Evolutionary conservation across 202 grass and related monocot species (phyloP).

Genomic region (Hordeum pubiflorum): DNA sequence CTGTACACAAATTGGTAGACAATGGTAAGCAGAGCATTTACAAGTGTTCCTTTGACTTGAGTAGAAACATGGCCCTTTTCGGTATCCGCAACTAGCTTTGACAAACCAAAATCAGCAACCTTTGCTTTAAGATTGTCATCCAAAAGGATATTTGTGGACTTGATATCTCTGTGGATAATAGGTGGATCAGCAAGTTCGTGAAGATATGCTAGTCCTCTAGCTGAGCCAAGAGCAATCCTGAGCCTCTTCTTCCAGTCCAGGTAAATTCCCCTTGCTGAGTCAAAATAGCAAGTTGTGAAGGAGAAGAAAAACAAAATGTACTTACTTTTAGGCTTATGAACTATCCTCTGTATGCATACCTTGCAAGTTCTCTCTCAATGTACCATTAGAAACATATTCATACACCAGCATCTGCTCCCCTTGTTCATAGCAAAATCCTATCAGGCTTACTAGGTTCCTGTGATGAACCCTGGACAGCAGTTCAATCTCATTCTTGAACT

Average conservation of each 20-base stretch:
- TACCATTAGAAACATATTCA: slow-evolving; percentile 77
- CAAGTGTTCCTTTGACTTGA: slow-evolving; percentile 80
- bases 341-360: slow-evolving; percentile 29
- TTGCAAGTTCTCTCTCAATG: slow-evolving; percentile 69
- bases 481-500: slow-evolving; percentile 96
- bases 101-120: slow-evolving; percentile 80
- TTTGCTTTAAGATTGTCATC: slow-evolving; percentile 73
- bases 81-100: slow-evolving; percentile 49
- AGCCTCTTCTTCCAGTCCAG: slow-evolving; percentile 77
- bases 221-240: slow-evolving; percentile 62
- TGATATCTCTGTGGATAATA: slow-evolving; percentile 84
- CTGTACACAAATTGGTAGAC: not conserved
- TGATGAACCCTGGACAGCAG: slow-evolving; percentile 92
- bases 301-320: not conserved
- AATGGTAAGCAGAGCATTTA: slow-evolving; percentile 21
- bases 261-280: slow-evolving; percentile 46
- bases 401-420: slow-evolving; percentile 95
- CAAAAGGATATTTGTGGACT: slow-evolving; percentile 82
- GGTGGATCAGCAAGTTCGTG: slow-evolving; percentile 73
- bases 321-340: not conserved
- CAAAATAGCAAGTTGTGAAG: not conserved
- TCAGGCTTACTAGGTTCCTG: slow-evolving; percentile 76
- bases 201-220: slow-evolving; percentile 76
- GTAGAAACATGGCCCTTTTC: slow-evolving; percentile 63
- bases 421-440: slow-evolving; percentile 87